Conservation (phyloP, 1,139 yeast genomes). For the Saccharomycopsis phalli region DNA sequence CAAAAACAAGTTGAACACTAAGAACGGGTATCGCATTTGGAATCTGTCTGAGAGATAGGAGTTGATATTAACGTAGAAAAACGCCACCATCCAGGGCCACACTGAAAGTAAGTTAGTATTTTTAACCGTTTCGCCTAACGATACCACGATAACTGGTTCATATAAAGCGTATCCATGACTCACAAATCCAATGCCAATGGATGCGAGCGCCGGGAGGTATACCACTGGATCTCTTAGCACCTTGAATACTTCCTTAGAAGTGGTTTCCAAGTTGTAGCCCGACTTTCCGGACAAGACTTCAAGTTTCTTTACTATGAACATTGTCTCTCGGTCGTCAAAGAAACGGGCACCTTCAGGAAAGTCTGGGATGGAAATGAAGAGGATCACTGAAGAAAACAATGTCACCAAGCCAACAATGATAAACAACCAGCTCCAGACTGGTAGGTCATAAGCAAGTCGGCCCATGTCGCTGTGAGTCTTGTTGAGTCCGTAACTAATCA, state of each 20-base stretch:
- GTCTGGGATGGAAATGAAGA: conserved; percentile 34
- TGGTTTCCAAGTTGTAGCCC: conserved; percentile 23
- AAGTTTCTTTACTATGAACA: conserved; percentile 39
- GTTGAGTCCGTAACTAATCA: conserved; percentile 22
- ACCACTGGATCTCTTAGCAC: conserved; percentile 41
- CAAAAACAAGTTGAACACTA: conserved; percentile 32
- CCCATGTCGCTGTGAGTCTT: not conserved
- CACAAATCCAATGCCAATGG: conserved; percentile 57
- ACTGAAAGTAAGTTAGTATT: conserved; percentile 59
- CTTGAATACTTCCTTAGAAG: conserved; percentile 1
- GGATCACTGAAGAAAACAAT: conserved; percentile 28
- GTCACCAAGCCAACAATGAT: conserved; percentile 34
- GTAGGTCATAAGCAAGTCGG: conserved; percentile 27
- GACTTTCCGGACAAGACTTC: conserved; percentile 45
- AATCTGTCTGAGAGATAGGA: conserved; percentile 42
- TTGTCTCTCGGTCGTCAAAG: conserved; percentile 23
- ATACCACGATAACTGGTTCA: conserved; percentile 48
- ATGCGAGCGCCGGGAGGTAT: conserved; percentile 49
- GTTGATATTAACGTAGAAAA: conserved; percentile 34
- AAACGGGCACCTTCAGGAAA: conserved; percentile 36
- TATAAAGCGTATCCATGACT: conserved; percentile 69
- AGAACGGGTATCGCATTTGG: conserved; percentile 41
- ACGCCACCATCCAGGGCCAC: conserved; percentile 63
- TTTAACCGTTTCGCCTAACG: conserved; percentile 48
- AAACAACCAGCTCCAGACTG: conserved; percentile 33